These are phyloP conservation scores for Sarocladium kiliense DNA, from an alignment of 2,329 filamentous ascomycete species.

Conservation along the genomic window DNA sequence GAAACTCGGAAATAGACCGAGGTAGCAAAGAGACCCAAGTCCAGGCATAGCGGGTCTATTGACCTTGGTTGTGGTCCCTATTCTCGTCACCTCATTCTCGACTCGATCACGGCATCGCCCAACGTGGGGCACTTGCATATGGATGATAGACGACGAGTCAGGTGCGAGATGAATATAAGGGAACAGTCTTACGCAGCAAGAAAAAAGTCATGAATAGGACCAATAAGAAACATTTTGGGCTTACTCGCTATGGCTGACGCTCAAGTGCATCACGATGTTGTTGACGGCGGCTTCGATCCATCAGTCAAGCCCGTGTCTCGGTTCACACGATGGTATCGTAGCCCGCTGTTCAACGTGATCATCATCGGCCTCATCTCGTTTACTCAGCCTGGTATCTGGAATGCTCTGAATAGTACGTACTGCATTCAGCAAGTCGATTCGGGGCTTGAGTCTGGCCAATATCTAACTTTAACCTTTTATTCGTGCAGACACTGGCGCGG, in stretches of 20 bases:
- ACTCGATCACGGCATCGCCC: not conserved
- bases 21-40: not conserved
- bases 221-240: no score
- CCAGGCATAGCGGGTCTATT: not conserved
- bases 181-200: no score
- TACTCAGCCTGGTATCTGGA: slow-evolving; percentile 42
- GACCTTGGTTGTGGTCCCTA: not conserved
- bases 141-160: no score
- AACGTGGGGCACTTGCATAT: not conserved
- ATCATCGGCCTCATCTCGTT: slow-evolving; percentile 38
- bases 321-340: slow-evolving; percentile 33
- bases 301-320: not conserved
- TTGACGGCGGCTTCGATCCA: not conserved
- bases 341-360: slow-evolving; percentile 41
- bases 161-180: no score
- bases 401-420: slow-evolving; percentile 34
- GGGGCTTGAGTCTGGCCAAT: not conserved
- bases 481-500: slow-evolving; percentile 14
- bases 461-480: not conserved
- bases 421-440: not conserved
- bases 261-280: not conserved
- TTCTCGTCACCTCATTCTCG: not conserved
- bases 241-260: not conserved
- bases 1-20: not conserved
- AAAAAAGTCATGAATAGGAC: no score